Evolutionary conservation across 1,284 basidiomycete species (phyloP).

Genomic region (Austroboletus novae-zelandiae): DNA sequence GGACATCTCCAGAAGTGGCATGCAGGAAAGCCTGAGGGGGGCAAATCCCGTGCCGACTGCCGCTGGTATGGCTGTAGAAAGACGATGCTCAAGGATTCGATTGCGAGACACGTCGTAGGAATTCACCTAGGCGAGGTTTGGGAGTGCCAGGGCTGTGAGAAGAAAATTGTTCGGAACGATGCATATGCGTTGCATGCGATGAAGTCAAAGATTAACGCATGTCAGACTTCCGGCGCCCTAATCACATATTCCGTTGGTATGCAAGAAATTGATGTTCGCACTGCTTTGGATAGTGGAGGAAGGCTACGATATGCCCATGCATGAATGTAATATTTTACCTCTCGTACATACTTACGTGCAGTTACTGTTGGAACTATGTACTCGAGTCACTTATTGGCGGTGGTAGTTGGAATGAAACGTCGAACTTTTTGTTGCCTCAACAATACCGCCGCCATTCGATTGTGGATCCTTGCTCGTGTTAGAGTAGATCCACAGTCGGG

Average conservation of each 20-base stretch:
- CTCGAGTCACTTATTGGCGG: too few species aligned
- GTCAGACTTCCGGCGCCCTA: constrained; percentile 7
- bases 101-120: constrained; percentile 14
- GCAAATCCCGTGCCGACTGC: constrained; percentile 11
- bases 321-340: neutral
- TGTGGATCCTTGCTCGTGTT: too few species aligned
- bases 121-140: constrained; percentile 15
- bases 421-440: too few species aligned
- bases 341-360: too few species aligned
- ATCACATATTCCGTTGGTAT: constrained; percentile 9
- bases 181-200: constrained; percentile 6
- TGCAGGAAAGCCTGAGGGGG: constrained; percentile 8
- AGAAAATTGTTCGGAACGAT: constrained; percentile 6
- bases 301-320: neutral
- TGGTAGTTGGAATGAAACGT: too few species aligned
- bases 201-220: constrained; percentile 3
- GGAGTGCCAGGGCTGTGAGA: constrained; percentile 14
- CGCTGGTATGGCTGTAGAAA: constrained; percentile 13
- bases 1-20: constrained; percentile 22
- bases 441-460: too few species aligned
- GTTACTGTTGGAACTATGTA: too few species aligned
- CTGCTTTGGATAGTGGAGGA: constrained; percentile 10
- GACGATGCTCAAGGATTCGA: constrained; percentile 19
- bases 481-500: too few species aligned
- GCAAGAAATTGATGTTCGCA: constrained; percentile 1